Conservation (phyloP, 495 filamentous ascomycete species). For the Penicillium ochrochloron region DNA sequence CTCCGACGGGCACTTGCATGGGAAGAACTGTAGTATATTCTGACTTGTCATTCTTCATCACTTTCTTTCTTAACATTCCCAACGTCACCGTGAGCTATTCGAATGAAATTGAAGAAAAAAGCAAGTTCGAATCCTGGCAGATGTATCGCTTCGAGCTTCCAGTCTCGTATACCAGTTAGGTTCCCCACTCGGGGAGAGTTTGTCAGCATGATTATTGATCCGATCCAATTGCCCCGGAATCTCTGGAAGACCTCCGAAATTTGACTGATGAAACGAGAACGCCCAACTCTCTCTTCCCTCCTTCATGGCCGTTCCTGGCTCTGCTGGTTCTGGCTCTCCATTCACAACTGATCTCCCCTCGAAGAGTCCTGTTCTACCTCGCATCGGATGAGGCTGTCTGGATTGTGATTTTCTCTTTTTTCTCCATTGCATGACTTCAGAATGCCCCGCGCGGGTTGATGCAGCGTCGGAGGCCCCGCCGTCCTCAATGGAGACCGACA, state of each 20-base stretch:
- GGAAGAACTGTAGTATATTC: neutral
- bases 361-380: slow-evolving; percentile 2
- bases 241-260: slow-evolving; percentile 6
- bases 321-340: slow-evolving; percentile 12
- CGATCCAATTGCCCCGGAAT: slow-evolving; percentile 12
- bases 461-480: slow-evolving; percentile 31
- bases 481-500: slow-evolving; percentile 51
- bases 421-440: slow-evolving; percentile 33
- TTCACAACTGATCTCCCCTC: neutral
- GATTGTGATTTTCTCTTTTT: neutral
- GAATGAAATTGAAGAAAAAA: neutral
- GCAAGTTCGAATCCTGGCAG: neutral
- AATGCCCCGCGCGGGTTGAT: slow-evolving; percentile 43
- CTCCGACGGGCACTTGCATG: neutral
- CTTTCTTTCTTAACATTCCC: neutral
- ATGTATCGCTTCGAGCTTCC: neutral
- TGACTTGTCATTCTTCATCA: neutral
- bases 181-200: slow-evolving; percentile 23
- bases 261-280: neutral
- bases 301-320: slow-evolving; percentile 19
- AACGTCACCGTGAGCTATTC: too few relatives aligned
- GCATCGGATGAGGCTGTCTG: slow-evolving; percentile 19
- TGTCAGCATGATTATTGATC: slow-evolving; percentile 39
- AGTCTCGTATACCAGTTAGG: neutral
- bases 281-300: slow-evolving; percentile 4